These are phyloP conservation scores for Vitis hybrid DNA, from an alignment of 177 flowering plant genomes.

Conservation along the genomic window DNA sequence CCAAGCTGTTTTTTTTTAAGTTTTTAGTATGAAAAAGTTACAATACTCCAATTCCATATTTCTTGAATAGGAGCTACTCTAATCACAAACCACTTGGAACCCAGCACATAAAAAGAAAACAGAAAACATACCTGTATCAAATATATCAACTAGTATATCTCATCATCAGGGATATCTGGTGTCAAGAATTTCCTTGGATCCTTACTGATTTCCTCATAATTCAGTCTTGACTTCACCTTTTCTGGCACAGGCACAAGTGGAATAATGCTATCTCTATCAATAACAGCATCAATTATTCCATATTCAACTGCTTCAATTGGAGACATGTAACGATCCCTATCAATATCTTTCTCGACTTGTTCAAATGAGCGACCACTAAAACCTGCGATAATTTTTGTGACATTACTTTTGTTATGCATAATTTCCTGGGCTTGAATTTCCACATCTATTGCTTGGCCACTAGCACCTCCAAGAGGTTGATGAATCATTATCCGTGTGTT, in stretches of 20 bases:
- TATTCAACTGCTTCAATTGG: slow-evolving; percentile 94
- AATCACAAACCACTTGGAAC: no score
- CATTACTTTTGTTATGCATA: slow-evolving; percentile 73
- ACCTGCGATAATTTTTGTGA: slow-evolving; percentile 56
- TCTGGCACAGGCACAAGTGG: slow-evolving; percentile 83
- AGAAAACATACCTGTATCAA: slow-evolving; percentile 5
- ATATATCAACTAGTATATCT: slow-evolving; percentile 57
- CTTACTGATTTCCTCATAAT: slow-evolving; percentile 50
- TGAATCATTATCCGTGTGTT: slow-evolving; percentile 90
- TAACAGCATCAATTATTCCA: slow-evolving; percentile 86
- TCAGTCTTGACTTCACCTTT: slow-evolving; percentile 50
- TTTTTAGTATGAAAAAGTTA: no score
- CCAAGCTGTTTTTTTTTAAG: no score
- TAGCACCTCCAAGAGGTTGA: slow-evolving; percentile 92
- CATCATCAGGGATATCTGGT: slow-evolving; percentile 92
- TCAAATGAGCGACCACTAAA: slow-evolving; percentile 72
- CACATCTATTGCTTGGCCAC: slow-evolving; percentile 82
- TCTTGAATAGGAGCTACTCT: no score
- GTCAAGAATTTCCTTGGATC: slow-evolving; percentile 74
- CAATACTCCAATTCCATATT: no score
- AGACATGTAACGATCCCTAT: slow-evolving; percentile 93
- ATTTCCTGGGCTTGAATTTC: slow-evolving; percentile 85
- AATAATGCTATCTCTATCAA: slow-evolving; percentile 78
- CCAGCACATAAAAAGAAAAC: no score
- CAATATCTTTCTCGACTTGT: slow-evolving; percentile 86